A percentile compares a stretch with the other conserved stretches of the same genome.
These are phyloP conservation scores for Fusarium globosum DNA, from an alignment of 2,329 filamentous ascomycete genomes.

Conservation along the genomic window DNA sequence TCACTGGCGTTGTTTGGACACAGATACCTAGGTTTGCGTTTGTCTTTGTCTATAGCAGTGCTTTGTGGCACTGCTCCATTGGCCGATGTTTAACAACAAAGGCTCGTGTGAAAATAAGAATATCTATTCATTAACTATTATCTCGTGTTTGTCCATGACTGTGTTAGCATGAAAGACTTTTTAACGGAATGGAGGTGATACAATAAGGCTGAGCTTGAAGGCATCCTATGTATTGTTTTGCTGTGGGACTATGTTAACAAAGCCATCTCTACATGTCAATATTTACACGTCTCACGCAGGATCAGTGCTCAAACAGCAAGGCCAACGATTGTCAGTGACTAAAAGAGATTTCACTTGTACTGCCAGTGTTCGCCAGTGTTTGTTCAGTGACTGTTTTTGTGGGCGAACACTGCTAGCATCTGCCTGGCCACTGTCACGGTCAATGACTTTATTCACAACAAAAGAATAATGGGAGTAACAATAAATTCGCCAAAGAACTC, in stretches of 20 bases:
- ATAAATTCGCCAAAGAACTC: background rate
- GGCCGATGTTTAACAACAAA: conserved; percentile 20
- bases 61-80: conserved; percentile 16
- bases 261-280: background rate
- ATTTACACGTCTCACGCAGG: background rate
- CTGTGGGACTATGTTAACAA: background rate
- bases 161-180: background rate
- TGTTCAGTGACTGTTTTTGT: background rate
- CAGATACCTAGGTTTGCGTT: conserved; percentile 41
- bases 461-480: background rate
- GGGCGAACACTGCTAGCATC: background rate
- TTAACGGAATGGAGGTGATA: background rate
- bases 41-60: conserved; percentile 15
- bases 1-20: conserved; percentile 38
- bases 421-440: background rate
- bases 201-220: background rate
- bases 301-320: background rate
- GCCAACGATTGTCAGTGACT: background rate
- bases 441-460: conserved; percentile 3
- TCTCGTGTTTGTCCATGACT: background rate
- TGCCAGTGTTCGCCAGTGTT: background rate
- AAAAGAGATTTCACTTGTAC: background rate
- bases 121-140: background rate
- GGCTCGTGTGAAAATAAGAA: background rate
- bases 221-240: background rate